Evolutionary conservation across 345 rosid species (phyloP), one percentile per base, ranked within the genome.

Genomic region (Populus ilicifolia): DNA sequence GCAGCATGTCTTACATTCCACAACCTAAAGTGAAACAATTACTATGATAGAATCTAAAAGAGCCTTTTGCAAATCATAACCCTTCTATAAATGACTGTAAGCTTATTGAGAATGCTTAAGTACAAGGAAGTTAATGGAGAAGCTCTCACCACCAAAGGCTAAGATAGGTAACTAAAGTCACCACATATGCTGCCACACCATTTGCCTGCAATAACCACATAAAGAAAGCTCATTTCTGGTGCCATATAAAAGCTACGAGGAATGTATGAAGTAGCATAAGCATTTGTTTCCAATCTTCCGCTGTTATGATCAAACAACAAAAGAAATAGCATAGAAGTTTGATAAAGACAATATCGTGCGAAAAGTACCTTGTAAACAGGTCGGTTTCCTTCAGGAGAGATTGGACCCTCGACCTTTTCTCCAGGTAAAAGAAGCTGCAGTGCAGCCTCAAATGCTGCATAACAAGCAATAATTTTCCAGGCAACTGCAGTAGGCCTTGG

Each of bases 351-450:
- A 33, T 46, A 74, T 41, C 43, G 38, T 21, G 38, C 5, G 74
- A 48, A 30, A 11, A 67, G 7, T 74, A 96, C 99, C 95, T 96
- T 96, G 85, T 96, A 96, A 83, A 91, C 85, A 12, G 99, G 99
- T 36, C 85, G 88, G 74, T 96, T 87, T 64, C 98, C 99, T 3
- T 89, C 46, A 41, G 99, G 99, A 81, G 99, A 92, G 46, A 92
- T 74, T 0, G 99, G 99, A 56, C 99, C 99, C 80, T 87, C 92
- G 64, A 93, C 94, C 59, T 88, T 89, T 84, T 94, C 88, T 17
- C 99, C 99, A 62, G 99, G 99, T 30, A 96, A 82, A 78, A 93
- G 85, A 66, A 96, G 88, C 89, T 93, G 99, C 84, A 96, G 95
- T 16, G 88, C 89, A 10, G 99, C 99, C 83, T 96, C 97, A 82